Percentiles rank a stretch among this genome's conserved stretches.
These are phyloP conservation scores for Eragrostis curvula DNA, from an alignment of 176 grass and related monocot genomes.

Conservation along the genomic window DNA sequence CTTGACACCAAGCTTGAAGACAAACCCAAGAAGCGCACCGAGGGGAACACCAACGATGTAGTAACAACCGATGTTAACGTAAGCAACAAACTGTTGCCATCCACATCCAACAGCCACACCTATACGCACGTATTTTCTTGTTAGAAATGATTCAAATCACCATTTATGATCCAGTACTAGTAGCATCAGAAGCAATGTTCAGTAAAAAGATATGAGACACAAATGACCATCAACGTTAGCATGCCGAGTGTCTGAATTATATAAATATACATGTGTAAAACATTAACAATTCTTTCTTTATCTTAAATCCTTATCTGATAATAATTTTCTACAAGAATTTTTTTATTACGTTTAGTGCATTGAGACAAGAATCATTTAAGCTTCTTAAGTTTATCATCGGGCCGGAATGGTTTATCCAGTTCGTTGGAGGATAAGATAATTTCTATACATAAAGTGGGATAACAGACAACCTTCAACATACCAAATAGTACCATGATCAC, in stretches of 20 bases:
- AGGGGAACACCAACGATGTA: slow-evolving; percentile 82
- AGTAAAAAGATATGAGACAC: neutral
- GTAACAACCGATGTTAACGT: slow-evolving; percentile 89
- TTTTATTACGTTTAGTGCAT: no score
- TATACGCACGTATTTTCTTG: slow-evolving; percentile 13
- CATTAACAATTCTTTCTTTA: neutral
- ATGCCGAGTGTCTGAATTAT: neutral
- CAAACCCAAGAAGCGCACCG: slow-evolving; percentile 68
- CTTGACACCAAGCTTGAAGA: slow-evolving; percentile 68
- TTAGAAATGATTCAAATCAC: slow-evolving; percentile 9
- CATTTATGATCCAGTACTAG: no score
- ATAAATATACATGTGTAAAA: neutral
- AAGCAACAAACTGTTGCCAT: slow-evolving; percentile 93
- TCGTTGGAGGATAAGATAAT: neutral
- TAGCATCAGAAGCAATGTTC: no score
- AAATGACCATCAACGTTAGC: no score
- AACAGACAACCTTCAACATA: neutral
- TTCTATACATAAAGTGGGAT: neutral
- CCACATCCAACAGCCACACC: slow-evolving; percentile 96
- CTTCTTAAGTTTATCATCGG: neutral
- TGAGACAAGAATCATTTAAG: neutral
- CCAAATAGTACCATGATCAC: neutral
- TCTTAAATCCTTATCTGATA: neutral
- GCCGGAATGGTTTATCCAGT: neutral
- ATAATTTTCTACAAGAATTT: neutral